Percentiles rank a stretch among this genome's conserved stretches.
Evolutionary conservation across 2,329 filamentous ascomycete species (phyloP).

Genomic region (Alternaria alternata): DNA sequence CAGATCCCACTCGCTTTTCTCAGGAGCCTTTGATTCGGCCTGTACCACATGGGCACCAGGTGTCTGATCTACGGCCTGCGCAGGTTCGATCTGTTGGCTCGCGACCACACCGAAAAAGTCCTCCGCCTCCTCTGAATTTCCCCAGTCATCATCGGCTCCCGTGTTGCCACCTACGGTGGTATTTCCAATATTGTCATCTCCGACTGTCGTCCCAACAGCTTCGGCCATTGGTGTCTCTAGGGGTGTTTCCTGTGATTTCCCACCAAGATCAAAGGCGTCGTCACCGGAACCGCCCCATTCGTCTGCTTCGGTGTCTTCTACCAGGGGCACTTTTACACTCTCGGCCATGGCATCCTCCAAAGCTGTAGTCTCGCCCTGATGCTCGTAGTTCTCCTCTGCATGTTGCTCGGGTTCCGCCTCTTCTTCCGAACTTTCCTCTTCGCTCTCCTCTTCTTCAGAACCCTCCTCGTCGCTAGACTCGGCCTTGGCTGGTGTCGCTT

Average conservation of each 20-base stretch:
- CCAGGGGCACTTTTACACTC: conserved; percentile 51
- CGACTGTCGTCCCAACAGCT: conserved; percentile 42
- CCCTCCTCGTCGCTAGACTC: conserved; percentile 23
- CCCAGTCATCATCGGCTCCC: conserved; percentile 47
- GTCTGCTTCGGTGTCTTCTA: conserved; percentile 52
- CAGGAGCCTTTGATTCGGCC: conserved; percentile 36
- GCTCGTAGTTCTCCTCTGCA: conserved; percentile 54
- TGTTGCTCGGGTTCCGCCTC: conserved; percentile 25
- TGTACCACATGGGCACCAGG: conserved; percentile 31
- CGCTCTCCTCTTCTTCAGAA: conserved; percentile 44
- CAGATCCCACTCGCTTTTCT: conserved; percentile 83
- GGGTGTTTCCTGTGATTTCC: conserved; percentile 32
- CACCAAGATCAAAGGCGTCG: conserved; percentile 41
- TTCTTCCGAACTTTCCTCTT: conserved; percentile 31
- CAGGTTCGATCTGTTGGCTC: conserved; percentile 25
- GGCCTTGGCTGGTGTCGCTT: conserved; percentile 1
- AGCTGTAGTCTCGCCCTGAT: conserved; percentile 56
- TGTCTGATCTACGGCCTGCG: conserved; percentile 25
- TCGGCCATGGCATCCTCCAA: conserved; percentile 58
- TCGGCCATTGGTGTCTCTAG: conserved; percentile 35
- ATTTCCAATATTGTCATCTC: conserved; percentile 42
- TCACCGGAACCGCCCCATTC: conserved; percentile 45
- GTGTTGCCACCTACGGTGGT: conserved; percentile 41
- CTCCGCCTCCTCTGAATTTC: conserved; percentile 43
- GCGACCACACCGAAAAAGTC: conserved; percentile 38